These are phyloP conservation scores for Geotrichum ghanense DNA, from an alignment of 805 yeast species.

Conservation along the genomic window DNA sequence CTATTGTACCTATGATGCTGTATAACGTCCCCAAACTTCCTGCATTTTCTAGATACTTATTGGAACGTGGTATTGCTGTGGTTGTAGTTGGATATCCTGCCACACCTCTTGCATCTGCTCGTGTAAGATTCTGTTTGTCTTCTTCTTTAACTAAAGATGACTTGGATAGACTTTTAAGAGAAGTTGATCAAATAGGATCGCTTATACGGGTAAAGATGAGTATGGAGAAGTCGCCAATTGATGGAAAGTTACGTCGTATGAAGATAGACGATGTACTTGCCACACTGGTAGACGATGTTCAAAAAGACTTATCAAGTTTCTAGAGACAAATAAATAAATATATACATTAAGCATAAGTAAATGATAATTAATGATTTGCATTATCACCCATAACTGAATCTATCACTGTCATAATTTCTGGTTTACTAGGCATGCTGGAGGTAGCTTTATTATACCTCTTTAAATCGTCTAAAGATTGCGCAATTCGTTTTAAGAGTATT, in stretches of 20 bases:
- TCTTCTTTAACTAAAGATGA: slow-evolving; percentile 90
- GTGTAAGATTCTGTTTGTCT: slow-evolving; percentile 89
- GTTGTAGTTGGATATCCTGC: slow-evolving; percentile 98
- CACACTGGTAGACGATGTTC: slow-evolving; percentile 51
- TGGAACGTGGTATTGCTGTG: slow-evolving; percentile 74
- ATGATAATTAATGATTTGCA: too few relatives aligned
- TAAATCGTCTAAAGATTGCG: background rate
- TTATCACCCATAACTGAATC: background rate
- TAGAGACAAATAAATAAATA: slow-evolving; percentile 2
- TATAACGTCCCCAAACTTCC: slow-evolving; percentile 94
- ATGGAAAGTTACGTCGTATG: slow-evolving; percentile 36
- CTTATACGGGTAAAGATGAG: slow-evolving; percentile 48
- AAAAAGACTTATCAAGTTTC: slow-evolving; percentile 9
- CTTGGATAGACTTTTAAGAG: slow-evolving; percentile 65
- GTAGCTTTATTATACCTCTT: background rate
- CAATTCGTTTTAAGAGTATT: background rate
- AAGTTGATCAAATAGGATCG: slow-evolving; percentile 71
- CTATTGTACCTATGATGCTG: slow-evolving; percentile 80
- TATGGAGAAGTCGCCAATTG: slow-evolving; percentile 9
- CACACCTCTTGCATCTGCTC: slow-evolving; percentile 77
- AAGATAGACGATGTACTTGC: slow-evolving; percentile 63
- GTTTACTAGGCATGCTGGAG: background rate
- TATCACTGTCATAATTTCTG: background rate
- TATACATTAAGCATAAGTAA: too few relatives aligned
- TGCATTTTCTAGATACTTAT: slow-evolving; percentile 73